Conservation (phyloP, 2,329 filamentous ascomycete species). For the Cladobotryum protrusum region DNA sequence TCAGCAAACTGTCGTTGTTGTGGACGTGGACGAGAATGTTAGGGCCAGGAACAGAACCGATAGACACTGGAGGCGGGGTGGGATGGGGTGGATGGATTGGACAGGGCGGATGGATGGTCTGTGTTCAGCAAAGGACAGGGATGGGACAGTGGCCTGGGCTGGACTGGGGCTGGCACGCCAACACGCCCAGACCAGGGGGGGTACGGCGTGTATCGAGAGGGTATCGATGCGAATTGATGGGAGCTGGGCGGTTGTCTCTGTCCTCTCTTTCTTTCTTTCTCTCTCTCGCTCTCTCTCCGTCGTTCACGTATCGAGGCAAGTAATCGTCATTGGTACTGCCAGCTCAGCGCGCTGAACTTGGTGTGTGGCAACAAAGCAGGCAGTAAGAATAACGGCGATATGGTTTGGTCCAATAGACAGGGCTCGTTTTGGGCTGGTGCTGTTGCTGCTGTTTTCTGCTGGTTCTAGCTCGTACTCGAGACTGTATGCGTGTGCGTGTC, state of each 20-base stretch:
- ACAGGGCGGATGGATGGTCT: slow-evolving; percentile 10
- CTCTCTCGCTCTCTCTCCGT: neutral
- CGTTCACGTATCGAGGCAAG: neutral
- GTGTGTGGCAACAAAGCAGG: neutral
- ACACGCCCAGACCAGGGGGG: slow-evolving; percentile 10
- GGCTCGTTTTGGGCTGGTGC: neutral
- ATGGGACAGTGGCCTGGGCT: slow-evolving; percentile 23
- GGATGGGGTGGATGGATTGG: slow-evolving; percentile 12
- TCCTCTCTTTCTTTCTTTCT: neutral
- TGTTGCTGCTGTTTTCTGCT: neutral
- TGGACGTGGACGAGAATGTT: slow-evolving; percentile 13
- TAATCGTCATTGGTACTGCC: neutral
- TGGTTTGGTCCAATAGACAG: neutral
- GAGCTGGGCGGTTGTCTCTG: neutral
- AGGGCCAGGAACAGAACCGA: slow-evolving; percentile 21
- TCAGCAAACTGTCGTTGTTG: slow-evolving; percentile 20
- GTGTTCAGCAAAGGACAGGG: slow-evolving; percentile 16
- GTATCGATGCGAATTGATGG: slow-evolving; percentile 1
- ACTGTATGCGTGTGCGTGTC: neutral
- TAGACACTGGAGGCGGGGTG: slow-evolving; percentile 27
- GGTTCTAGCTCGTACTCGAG: neutral
- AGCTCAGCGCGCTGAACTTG: neutral
- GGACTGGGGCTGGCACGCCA: slow-evolving; percentile 12
- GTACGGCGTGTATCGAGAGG: slow-evolving; percentile 2
- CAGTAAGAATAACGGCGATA: neutral